These are phyloP conservation scores for Hamigera avellanea DNA, from an alignment of 495 filamentous ascomycete species.

Conservation along the genomic window DNA sequence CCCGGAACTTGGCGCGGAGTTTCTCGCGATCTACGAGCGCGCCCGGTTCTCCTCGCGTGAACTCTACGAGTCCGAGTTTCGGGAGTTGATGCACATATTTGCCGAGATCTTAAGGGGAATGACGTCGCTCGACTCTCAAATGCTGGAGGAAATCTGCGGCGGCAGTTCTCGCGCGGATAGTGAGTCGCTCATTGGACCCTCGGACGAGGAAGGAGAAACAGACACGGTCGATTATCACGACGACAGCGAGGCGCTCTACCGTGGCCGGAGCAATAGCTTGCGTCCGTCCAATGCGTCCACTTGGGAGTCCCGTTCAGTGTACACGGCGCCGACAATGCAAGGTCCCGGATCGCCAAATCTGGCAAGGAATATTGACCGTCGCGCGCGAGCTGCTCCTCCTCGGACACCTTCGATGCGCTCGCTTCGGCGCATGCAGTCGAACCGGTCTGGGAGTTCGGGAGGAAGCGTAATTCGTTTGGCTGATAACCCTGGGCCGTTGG, in stretches of 20 bases:
- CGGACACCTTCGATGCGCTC: conserved; percentile 28
- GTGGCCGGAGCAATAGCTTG: conserved; percentile 19
- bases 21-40: conserved; percentile 67
- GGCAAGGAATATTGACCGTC: conserved; percentile 1
- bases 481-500: conserved; percentile 22
- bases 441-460: conserved; percentile 24
- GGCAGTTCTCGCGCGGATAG: conserved; percentile 20
- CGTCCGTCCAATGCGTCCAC: conserved; percentile 21
- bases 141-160: conserved; percentile 30
- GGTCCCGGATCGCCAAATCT: conserved; percentile 5
- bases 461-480: conserved; percentile 36
- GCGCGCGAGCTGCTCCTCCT: conserved; percentile 1
- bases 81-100: conserved; percentile 78
- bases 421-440: conserved; percentile 23
- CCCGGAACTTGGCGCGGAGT: conserved; percentile 43
- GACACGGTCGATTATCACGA: conserved; percentile 23
- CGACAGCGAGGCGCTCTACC: conserved; percentile 9
- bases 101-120: conserved; percentile 70
- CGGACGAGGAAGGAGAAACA: conserved; percentile 36
- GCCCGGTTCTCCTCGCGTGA: conserved; percentile 63
- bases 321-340: conserved; percentile 18
- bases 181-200: conserved; percentile 31
- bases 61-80: conserved; percentile 57
- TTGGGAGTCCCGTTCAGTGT: conserved; percentile 21
- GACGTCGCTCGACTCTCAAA: conserved; percentile 43